phyloP scores from a whole-genome alignment of 1,284 basidiomycete species.

The Malassezia globosa region DNA sequence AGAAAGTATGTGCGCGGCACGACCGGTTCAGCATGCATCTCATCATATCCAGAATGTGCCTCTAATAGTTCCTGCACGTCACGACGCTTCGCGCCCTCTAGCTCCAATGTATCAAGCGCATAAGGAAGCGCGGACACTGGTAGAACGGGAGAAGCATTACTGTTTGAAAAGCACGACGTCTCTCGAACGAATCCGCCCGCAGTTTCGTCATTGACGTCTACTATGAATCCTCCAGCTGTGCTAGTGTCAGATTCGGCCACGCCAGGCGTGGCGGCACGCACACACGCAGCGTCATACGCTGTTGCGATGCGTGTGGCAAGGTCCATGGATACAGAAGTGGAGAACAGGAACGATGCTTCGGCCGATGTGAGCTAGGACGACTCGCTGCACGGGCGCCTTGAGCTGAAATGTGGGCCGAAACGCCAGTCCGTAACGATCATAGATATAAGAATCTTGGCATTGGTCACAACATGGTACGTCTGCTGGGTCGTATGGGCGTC shows the following conservation, averaged over 20 bases:
- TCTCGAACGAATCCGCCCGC: neutral
- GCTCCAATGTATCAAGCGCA: neutral
- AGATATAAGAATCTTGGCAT: too few species aligned
- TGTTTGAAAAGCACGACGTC: neutral
- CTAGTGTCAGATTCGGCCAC: neutral
- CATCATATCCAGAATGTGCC: neutral
- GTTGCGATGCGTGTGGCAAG: neutral
- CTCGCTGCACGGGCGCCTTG: neutral
- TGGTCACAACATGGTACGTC: conserved; percentile 14
- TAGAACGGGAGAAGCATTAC: neutral
- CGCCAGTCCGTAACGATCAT: neutral
- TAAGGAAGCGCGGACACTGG: neutral
- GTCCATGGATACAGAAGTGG: neutral
- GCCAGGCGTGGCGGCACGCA: neutral
- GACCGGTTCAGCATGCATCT: neutral
- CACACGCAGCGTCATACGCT: neutral
- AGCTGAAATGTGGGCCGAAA: too few species aligned
- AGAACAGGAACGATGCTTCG: conserved; percentile 2
- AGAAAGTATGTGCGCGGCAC: neutral
- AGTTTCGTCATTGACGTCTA: conserved; percentile 2
- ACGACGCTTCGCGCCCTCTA: neutral
- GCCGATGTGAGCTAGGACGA: conserved; percentile 13
- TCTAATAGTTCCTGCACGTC: conserved; percentile 2
- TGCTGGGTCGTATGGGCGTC: too few species aligned
- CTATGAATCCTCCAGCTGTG: conserved; percentile 8